Conservation (phyloP, 2,329 filamentous ascomycete genomes). For the Hypoxylon sp. region DNA sequence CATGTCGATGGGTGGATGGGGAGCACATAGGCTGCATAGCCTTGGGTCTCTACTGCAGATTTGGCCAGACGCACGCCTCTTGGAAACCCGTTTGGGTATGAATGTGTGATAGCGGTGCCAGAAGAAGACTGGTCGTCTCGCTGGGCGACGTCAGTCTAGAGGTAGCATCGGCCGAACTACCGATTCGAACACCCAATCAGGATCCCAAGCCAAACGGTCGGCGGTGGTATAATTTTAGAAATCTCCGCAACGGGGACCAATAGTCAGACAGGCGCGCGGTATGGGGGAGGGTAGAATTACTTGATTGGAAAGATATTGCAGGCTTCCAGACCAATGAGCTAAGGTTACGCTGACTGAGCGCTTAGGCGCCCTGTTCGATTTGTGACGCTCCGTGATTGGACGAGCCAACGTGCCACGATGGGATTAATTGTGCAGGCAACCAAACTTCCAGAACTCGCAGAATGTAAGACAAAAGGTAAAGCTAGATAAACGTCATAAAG, state of each 20-base stretch:
- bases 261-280: conserved; percentile 46
- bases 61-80: conserved; percentile 48
- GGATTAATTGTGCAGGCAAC: conserved; percentile 37
- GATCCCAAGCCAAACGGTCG: conserved; percentile 32
- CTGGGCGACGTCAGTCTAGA: conserved; percentile 43
- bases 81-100: conserved; percentile 50
- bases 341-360: conserved; percentile 49
- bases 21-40: conserved; percentile 47
- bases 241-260: conserved; percentile 46
- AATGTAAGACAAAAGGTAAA: conserved; percentile 24
- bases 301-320: conserved; percentile 51
- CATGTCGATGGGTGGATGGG: conserved; percentile 43
- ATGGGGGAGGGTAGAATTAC: conserved; percentile 38
- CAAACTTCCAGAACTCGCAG: conserved; percentile 43
- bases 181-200: conserved; percentile 50
- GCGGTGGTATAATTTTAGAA: conserved; percentile 54
- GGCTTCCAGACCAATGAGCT: conserved; percentile 49
- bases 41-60: conserved; percentile 48
- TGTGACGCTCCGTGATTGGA: conserved; percentile 43
- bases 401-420: conserved; percentile 21
- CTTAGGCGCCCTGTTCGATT: conserved; percentile 50
- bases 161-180: conserved; percentile 43
- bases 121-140: conserved; percentile 48
- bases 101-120: conserved; percentile 47
- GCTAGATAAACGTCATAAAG: conserved; percentile 23